Evolutionary conservation across 805 yeast genomes (phyloP).

Genomic region (Spathaspora boniae): DNA sequence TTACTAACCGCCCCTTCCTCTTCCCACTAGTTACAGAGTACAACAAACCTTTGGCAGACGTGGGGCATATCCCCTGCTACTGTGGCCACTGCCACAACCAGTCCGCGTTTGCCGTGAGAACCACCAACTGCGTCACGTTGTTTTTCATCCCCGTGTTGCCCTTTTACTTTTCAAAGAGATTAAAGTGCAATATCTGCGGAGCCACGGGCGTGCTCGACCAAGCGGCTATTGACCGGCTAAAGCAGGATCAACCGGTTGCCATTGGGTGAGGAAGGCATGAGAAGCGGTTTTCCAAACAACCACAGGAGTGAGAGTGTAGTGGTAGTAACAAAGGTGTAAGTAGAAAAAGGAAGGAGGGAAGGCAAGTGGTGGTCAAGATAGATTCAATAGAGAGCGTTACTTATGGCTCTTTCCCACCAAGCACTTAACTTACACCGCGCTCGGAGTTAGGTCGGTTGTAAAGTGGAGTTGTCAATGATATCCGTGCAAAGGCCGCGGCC

Average conservation of each 20-base stretch:
- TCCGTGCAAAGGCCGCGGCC: too few relatives aligned
- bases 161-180: conserved; percentile 47
- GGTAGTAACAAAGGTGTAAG: too few relatives aligned
- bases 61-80: conserved; percentile 33
- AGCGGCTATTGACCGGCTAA: conserved; percentile 21
- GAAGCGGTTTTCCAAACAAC: too few relatives aligned
- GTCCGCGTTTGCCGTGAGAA: conserved; percentile 49
- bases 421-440: too few relatives aligned
- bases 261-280: conserved; percentile 15
- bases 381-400: too few relatives aligned
- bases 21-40: conserved; percentile 31
- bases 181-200: conserved; percentile 50
- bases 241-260: conserved; percentile 34
- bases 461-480: too few relatives aligned
- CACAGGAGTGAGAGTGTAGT: too few relatives aligned
- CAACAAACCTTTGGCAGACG: conserved; percentile 28
- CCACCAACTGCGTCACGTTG: conserved; percentile 50
- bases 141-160: conserved; percentile 57
- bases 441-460: too few relatives aligned
- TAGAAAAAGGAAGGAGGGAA: too few relatives aligned
- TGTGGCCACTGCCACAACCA: conserved; percentile 61
- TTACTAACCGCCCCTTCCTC: too few relatives aligned
- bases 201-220: conserved; percentile 31
- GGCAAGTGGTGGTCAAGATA: too few relatives aligned
- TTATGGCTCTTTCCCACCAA: too few relatives aligned